Evolutionary conservation across 2,329 filamentous ascomycete genomes (phyloP), one percentile per base, ranked within the genome.

Genomic region (Colletotrichum limetticola): DNA sequence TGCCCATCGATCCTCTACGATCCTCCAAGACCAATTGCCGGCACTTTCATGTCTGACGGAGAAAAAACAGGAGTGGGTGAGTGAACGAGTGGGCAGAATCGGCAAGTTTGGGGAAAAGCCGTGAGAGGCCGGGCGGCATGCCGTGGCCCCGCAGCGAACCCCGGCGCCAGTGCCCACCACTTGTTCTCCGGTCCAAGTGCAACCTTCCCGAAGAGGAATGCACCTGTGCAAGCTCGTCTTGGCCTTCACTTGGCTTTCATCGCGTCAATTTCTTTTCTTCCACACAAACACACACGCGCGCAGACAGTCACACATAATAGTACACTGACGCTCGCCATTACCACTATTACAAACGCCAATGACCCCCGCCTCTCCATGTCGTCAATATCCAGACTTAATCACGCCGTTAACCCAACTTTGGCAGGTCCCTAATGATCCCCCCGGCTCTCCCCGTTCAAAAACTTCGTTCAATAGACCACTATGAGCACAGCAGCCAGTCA

Each of bases 121-220:
- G 37, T 30, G 58, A 49, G 9, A 30, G 58, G 22, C 37, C 26
- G 42, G 19, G 24, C 19, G 9, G 4, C 26, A 6, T 16, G 35
- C 35, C 37, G 14, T 28, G 35, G 6, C 24, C 35, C 19, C 42
- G 42, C 42, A 11, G 16, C 19, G 42, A 49, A 22, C 42, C 42
- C 42, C 42, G 42, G 42, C 28, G 49, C 46, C 61, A 32, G 3
- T 49, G 37, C 12, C 62, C 62, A 56, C 30, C 32, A 11, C 11
- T 9, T 49, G 53, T 53, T 9, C 66, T 69, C 70, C 37, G 58
- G 24, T 61, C 26, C 42, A 72, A 30, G 19, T 72, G 70, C 46
- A 72, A 73, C 71, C 71, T 73, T 73, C 71, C 71, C 56, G 56
- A 73, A 73, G 6, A 35, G 61, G 71, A 68, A 65, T 58, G 30